Base-by-base conservation (phyloP, 139 green algal genomes). In the Haematococcus lacustris region DNA sequence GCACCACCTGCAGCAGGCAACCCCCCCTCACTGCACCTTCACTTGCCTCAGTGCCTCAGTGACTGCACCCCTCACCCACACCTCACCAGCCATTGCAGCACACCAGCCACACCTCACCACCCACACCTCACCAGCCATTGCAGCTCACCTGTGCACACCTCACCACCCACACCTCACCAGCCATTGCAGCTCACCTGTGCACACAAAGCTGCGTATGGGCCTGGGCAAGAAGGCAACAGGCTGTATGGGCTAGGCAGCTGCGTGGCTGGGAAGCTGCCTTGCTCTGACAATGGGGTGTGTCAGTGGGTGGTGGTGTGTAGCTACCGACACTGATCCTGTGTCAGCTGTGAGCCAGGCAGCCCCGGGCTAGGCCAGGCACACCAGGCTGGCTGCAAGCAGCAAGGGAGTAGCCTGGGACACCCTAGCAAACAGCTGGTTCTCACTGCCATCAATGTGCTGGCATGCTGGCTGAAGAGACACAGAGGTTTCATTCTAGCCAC, bases 1-100 rank as follows among this genome's bases (percentile, higher is more conserved):
- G 77, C 39, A 90, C 80, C 3, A 96, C 73, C 73, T 85, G 65
- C 1, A 82, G 76, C 70, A 25, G 2, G 5, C 5, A 13, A 64
- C 13, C 23, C 4, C 57, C 23, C n/a, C 57, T 30, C 9, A 13
- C 57, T 35, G 13, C 57, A 64, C 57, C 23, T 35, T 25, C 57
- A 64, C 57, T 30, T 64, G 28, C 57, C 9, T 13, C 13, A 64
- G 9, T 30, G 57, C 23, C 43, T 9, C 43, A 28, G 43, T 17
- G 9, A 53, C 43, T 9, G 9, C 43, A 9, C 9, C 43, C 9
- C 9, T 53, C 43, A 53, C 17, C 43, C 9, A 9, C 43, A 53
- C 43, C 17, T 9, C 43, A 17, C 43, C 43, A 53, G 43, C 43
- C 9, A 53, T 53, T 53, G 9, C 9, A 9, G 43, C 43, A 53